Conservation (phyloP, 805 yeast species). For the Ogataea angusta region DNA sequence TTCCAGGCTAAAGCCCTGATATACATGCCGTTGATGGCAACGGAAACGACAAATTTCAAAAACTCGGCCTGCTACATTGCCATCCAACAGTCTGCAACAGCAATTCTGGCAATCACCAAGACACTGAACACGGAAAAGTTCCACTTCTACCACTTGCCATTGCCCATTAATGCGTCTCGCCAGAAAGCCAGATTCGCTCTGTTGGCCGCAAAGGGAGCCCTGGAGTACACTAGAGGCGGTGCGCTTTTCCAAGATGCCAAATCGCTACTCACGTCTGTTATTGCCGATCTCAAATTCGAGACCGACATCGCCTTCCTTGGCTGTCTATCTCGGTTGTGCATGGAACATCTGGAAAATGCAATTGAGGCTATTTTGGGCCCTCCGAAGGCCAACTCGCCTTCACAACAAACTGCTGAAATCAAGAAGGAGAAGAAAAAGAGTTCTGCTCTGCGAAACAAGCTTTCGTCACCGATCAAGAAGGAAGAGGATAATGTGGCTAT, state of each 20-base stretch:
- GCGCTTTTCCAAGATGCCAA: conserved; percentile 71
- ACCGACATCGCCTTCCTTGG: conserved; percentile 57
- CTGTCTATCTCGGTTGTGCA: conserved; percentile 53
- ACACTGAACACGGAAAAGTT: conserved; percentile 38
- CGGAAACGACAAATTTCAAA: conserved; percentile 39
- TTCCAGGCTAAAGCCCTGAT: conserved; percentile 61
- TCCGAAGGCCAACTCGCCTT: conserved; percentile 33
- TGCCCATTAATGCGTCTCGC: conserved; percentile 62
- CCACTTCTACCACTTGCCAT: conserved; percentile 45
- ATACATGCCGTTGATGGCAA: conserved; percentile 59
- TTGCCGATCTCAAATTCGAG: conserved; percentile 50
- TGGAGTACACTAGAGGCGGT: conserved; percentile 83
- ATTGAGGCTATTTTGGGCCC: conserved; percentile 59
- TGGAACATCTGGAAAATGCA: conserved; percentile 55
- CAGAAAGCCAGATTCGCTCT: conserved; percentile 62
- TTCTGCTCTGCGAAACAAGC: conserved; percentile 24
- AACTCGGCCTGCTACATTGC: conserved; percentile 55
- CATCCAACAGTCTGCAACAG: conserved; percentile 68
- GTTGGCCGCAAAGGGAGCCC: conserved; percentile 67
- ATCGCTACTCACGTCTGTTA: conserved; percentile 47
- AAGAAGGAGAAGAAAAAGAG: conserved; percentile 22
- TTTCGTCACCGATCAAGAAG: conserved; percentile 11
- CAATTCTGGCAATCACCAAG: conserved; percentile 49
- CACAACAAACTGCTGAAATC: conserved; percentile 15
- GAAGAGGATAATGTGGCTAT: conserved; percentile 29